phyloP scores from a whole-genome alignment of 257 asterid genomes.

The Capsicum chinense region DNA sequence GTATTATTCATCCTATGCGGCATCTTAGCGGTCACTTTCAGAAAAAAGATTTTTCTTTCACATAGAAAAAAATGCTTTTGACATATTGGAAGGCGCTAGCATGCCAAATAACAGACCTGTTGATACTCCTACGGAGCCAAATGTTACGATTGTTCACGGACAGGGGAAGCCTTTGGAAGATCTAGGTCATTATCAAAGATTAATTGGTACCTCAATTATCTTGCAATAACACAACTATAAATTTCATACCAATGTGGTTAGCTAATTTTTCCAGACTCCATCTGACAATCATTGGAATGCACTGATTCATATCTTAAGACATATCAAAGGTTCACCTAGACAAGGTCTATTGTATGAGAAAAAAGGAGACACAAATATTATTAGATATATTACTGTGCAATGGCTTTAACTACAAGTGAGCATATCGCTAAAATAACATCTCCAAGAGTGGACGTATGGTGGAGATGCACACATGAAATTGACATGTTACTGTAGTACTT shows the following conservation, averaged over 20 bases:
- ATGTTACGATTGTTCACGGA: neutral
- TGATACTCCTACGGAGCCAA: neutral
- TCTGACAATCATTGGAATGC: neutral
- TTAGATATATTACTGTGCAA: neutral
- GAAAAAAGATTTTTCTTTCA: neutral
- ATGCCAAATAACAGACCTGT: constrained; percentile 22
- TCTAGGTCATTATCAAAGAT: neutral
- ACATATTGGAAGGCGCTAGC: neutral
- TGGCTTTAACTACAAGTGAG: neutral
- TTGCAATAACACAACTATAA: neutral
- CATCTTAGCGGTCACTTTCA: neutral
- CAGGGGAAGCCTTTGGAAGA: neutral
- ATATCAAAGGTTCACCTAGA: neutral
- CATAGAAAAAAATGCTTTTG: constrained; percentile 22
- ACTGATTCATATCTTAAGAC: neutral
- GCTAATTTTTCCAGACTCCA: neutral
- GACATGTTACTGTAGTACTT: too few species aligned
- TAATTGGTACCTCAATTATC: neutral
- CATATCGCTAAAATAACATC: neutral
- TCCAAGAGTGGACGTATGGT: too few species aligned
- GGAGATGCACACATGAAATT: too few species aligned
- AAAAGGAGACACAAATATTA: neutral
- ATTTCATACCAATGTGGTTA: neutral
- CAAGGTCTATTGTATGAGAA: neutral
- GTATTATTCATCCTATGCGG: neutral